phyloP scores from a whole-genome alignment of 2,329 filamentous ascomycete species.

The Tetracladium maxilliforme region DNA sequence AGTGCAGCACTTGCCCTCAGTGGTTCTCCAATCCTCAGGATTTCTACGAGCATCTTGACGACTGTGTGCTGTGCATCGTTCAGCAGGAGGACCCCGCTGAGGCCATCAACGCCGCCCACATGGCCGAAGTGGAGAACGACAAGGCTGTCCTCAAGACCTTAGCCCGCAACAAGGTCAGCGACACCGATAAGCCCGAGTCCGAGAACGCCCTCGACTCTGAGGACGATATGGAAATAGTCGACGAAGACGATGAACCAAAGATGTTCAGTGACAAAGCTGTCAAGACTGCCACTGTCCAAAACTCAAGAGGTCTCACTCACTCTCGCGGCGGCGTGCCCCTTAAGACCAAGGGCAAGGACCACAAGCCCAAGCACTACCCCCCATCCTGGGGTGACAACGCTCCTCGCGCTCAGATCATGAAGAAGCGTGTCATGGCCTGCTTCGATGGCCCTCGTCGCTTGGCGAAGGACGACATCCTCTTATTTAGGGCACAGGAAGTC shows the following conservation, averaged over 20 bases:
- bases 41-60: constrained; percentile 90
- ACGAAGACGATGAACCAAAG: constrained; percentile 36
- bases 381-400: constrained; percentile 87
- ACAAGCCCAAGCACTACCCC: constrained; percentile 88
- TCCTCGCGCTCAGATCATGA: constrained; percentile 89
- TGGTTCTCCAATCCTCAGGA: constrained; percentile 82
- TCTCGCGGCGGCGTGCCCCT: constrained; percentile 58
- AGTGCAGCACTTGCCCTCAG: constrained; percentile 81
- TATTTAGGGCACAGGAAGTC: constrained; percentile 88
- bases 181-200: too few relatives aligned
- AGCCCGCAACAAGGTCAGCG: constrained; percentile 49
- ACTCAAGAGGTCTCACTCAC: constrained; percentile 61
- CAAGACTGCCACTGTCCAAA: constrained; percentile 30
- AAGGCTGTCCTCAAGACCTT: constrained; percentile 45
- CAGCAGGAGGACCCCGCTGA: constrained; percentile 58
- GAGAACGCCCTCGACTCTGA: too few relatives aligned
- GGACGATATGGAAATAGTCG: constrained; percentile 42
- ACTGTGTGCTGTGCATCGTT: constrained; percentile 57
- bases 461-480: constrained; percentile 99
- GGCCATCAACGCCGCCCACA: constrained; percentile 50
- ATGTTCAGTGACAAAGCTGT: constrained; percentile 19
- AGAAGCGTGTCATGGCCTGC: constrained; percentile 87
- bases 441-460: constrained; percentile 80
- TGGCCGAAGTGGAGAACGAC: constrained; percentile 52
- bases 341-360: constrained; percentile 52